Conservation (phyloP, 495 filamentous ascomycete genomes). For the Aspergillus avenaceus region DNA sequence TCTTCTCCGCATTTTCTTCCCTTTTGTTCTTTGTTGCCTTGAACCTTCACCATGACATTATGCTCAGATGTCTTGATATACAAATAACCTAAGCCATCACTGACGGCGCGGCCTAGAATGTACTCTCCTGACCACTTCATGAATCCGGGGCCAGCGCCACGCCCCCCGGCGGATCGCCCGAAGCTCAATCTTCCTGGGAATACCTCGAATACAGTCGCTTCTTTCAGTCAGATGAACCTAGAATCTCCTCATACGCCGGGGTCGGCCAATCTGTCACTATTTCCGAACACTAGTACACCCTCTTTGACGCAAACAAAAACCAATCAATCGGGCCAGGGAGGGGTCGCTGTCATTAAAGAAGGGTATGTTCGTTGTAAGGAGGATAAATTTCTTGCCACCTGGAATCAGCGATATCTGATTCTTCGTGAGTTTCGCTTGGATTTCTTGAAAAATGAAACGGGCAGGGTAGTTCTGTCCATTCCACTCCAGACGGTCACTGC, state of each 20-base stretch:
- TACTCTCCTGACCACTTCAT: slow-evolving; percentile 78
- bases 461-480: slow-evolving; percentile 77
- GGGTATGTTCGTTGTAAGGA: slow-evolving; percentile 85
- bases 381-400: slow-evolving; percentile 78
- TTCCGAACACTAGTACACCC: slow-evolving; percentile 58
- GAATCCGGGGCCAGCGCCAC: slow-evolving; percentile 93
- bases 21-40: too few species aligned
- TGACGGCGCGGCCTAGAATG: slow-evolving; percentile 36
- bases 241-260: slow-evolving; percentile 61
- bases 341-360: slow-evolving; percentile 77
- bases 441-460: slow-evolving; percentile 83
- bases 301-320: slow-evolving; percentile 59
- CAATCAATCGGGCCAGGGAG: slow-evolving; percentile 56
- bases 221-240: slow-evolving; percentile 69
- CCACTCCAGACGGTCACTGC: slow-evolving; percentile 78
- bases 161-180: slow-evolving; percentile 80
- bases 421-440: slow-evolving; percentile 84
- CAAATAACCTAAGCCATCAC: neutral
- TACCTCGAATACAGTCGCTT: slow-evolving; percentile 68
- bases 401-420: slow-evolving; percentile 86
- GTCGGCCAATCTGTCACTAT: slow-evolving; percentile 46
- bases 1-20: too few species aligned
- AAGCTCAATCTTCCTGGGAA: slow-evolving; percentile 65
- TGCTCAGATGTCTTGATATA: too few species aligned
- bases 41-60: too few species aligned